Conservation (phyloP, 176 grass and related monocot species). For the Urochloa ruziziensis region DNA sequence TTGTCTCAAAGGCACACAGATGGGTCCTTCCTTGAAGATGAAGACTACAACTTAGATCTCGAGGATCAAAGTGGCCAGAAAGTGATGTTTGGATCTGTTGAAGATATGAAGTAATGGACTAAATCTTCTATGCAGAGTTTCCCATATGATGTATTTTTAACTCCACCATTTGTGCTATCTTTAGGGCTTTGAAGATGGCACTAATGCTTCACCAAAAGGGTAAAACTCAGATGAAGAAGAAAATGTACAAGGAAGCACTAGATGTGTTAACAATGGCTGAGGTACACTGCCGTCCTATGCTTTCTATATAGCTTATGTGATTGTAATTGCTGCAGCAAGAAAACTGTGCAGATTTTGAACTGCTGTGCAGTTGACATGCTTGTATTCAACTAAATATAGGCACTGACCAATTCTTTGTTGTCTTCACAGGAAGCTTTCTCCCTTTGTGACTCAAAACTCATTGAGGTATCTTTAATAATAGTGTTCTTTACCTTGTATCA, state of each 20-base stretch:
- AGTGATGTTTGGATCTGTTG: slow-evolving; percentile 78
- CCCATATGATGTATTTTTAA: slow-evolving; percentile 4
- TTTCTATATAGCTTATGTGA: not conserved
- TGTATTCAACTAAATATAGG: slow-evolving; percentile 12
- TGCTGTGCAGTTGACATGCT: not conserved
- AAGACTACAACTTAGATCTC: slow-evolving; percentile 89
- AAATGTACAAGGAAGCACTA: slow-evolving; percentile 71
- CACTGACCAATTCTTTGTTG: slow-evolving; percentile 19
- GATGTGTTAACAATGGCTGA: slow-evolving; percentile 86
- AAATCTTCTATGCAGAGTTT: not conserved
- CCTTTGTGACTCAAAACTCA: slow-evolving; percentile 72
- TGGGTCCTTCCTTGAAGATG: slow-evolving; percentile 67
- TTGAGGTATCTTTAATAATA: slow-evolving; percentile 68
- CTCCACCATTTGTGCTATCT: slow-evolving; percentile 13
- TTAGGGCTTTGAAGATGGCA: slow-evolving; percentile 83
- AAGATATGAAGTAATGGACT: slow-evolving; percentile 73
- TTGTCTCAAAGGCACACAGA: slow-evolving; percentile 85
- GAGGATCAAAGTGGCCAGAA: slow-evolving; percentile 95
- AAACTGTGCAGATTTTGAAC: not conserved
- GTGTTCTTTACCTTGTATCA: slow-evolving; percentile 18
- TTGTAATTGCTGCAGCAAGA: not conserved
- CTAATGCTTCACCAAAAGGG: slow-evolving; percentile 89
- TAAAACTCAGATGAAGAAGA: slow-evolving; percentile 70
- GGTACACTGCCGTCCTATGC: slow-evolving; percentile 37
- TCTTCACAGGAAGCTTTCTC: slow-evolving; percentile 84